Evolutionary conservation across 2,329 filamentous ascomycete genomes (phyloP), one percentile per base, ranked within the genome.

Genomic region (Sclerotinia subarctica): DNA sequence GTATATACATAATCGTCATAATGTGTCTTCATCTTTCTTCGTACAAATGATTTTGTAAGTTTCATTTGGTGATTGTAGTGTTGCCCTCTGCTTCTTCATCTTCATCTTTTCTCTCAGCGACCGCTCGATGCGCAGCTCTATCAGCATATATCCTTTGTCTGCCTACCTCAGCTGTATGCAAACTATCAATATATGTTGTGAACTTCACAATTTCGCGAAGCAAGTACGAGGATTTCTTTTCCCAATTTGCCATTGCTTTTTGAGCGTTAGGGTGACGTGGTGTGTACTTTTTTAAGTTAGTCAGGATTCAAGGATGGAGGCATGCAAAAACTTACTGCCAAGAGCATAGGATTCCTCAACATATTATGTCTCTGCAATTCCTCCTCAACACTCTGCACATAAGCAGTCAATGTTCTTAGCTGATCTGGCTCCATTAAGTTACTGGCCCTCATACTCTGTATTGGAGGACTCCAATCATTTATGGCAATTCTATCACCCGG

Each of bases 121-220:
- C 52, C 7, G 68, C 72, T 51, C 67, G 72, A 49, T 72, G 67
- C 4, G 72, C 73, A 21, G 84, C 84, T 65, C 87, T 79, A 77
- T 90, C 87, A 4, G 78, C 77, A 72, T 93, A 90, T 53, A 97
- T 89, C 60, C 70, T 89, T 57, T 86, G 84, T 77, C 91, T 93
- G 66, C 88, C 84, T 44, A 78, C 80, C 73, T 91, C 87, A 0
- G 94, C 94, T 49, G 87, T 86, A 68, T 88, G 84, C 63, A 99
- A 81, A 46, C 88, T 89, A 78, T 98, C 95, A 73, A 97, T 94
- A 76, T 98, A 99, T 0, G 94, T 98, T 69, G 90, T 85, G 81
- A 97, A 98, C 79, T 98, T 98, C 79, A 98, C 93, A 78, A 96
- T 97, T 81, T 99, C 95, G 47, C 92, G 85, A 17, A 98, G 84